Base-by-base conservation (phyloP, 768 basidiomycete species). In the Suillus subluteus region DNA sequence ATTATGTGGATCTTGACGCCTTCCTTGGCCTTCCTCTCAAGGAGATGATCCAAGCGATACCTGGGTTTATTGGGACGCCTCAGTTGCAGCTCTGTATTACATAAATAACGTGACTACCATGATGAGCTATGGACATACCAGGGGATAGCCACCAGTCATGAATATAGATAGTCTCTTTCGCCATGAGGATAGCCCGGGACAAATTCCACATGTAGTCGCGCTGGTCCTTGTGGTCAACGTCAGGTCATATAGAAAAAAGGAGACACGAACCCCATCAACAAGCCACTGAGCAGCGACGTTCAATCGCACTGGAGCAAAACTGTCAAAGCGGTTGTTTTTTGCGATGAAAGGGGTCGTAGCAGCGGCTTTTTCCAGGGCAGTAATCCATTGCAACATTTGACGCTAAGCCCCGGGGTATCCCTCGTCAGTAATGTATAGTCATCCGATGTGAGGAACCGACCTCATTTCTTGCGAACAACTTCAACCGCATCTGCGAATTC, bases 121-220 rank as follows among this genome's bases (percentile, higher is more conserved):
- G n/a, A 46, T 8, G 13, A 40, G 38, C 72, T 73, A 63, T 30
- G 18, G 18, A 61, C 59, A 18, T 73, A 93, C 93, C 91, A 4
- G 94, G 95, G 32, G 94, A 94, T 30, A 96, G 81, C 98, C 97
- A 99, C 97, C 97, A 98, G 78, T 97, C 97, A 74, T 99, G 98
- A 44, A 98, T 98, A 74, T 95, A 96, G 64, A 98, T 95, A 55
- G 80, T 84, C 72, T 95, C 91, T 75, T 90, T 91, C 0, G 97
- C 97, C 71, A 98, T 84, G 32, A 93, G 82, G 58, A 99, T 90
- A 0, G 97, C 97, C 48, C 94, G 87, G 30, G 94, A 94, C 30
- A 99, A 80, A 73, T 96, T 97, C 98, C 97, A 99, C 79, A 95
- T 97, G 74, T 99, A 99, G 76, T 99, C 97, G 13, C 97, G 89